Evolutionary conservation across 2,329 filamentous ascomycete genomes (phyloP).

Genomic region (Boeremia exigua): DNA sequence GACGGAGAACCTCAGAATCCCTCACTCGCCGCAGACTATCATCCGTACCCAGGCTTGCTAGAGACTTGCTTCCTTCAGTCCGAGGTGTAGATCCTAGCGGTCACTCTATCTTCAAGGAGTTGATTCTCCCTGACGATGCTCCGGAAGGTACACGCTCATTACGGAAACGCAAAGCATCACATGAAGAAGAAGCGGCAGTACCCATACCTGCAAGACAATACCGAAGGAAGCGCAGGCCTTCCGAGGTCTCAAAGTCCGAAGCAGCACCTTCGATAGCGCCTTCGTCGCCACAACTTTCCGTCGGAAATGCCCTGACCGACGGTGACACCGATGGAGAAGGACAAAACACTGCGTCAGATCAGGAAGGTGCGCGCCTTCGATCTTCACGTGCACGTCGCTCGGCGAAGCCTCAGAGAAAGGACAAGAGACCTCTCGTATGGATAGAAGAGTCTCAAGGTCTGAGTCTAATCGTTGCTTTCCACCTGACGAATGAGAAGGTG

Average conservation of each 20-base stretch:
- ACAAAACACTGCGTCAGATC: slow-evolving; percentile 38
- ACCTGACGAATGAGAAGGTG: slow-evolving; percentile 61
- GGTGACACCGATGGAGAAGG: slow-evolving; percentile 37
- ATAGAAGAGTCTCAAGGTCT: slow-evolving; percentile 41
- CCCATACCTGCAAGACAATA: slow-evolving; percentile 47
- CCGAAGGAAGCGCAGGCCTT: slow-evolving; percentile 52
- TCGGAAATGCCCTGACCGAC: slow-evolving; percentile 39
- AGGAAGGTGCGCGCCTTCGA: slow-evolving; percentile 37
- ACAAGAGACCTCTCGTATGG: slow-evolving; percentile 46
- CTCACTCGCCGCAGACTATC: slow-evolving; percentile 59
- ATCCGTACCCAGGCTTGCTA: slow-evolving; percentile 69
- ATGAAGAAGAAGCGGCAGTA: slow-evolving; percentile 66
- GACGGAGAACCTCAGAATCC: slow-evolving; percentile 29
- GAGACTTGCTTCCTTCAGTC: slow-evolving; percentile 74
- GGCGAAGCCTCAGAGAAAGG: slow-evolving; percentile 38
- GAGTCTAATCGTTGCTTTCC: slow-evolving; percentile 44
- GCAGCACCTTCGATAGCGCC: slow-evolving; percentile 34
- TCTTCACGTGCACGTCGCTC: slow-evolving; percentile 43
- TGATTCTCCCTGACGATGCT: slow-evolving; percentile 74
- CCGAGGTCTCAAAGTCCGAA: slow-evolving; percentile 43
- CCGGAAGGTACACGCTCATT: slow-evolving; percentile 78
- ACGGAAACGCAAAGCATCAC: slow-evolving; percentile 84
- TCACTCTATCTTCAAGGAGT: slow-evolving; percentile 77
- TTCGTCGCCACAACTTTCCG: slow-evolving; percentile 38
- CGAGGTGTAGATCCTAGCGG: slow-evolving; percentile 66